A percentile compares a stretch with the other conserved stretches of the same genome.
Conservation (phyloP, 2,329 filamentous ascomycete species). For the Colletotrichum falcatum region DNA sequence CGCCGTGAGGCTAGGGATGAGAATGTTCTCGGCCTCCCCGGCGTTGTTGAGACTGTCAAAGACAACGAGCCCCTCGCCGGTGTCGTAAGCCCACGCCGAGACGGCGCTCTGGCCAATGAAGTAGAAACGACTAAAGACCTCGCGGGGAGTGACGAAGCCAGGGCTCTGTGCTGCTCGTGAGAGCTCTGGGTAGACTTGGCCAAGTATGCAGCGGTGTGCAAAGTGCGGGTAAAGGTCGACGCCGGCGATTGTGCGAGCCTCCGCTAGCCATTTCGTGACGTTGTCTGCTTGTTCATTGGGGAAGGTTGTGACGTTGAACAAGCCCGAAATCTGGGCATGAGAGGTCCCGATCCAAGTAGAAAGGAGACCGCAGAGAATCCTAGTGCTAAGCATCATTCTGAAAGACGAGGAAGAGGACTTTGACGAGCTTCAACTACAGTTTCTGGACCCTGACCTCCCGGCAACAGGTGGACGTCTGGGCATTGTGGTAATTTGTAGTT, state of each 20-base stretch:
- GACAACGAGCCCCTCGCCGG: conserved; percentile 44
- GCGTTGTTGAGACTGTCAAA: conserved; percentile 25
- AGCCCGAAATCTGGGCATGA: conserved; percentile 8
- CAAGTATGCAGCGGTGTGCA: conserved; percentile 32
- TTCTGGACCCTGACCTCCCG: not conserved
- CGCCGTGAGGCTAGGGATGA: conserved; percentile 20
- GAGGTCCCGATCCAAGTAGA: not conserved
- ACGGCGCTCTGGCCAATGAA: conserved; percentile 44
- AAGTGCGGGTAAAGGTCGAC: conserved; percentile 23
- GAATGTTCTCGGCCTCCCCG: conserved; percentile 29
- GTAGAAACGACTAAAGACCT: conserved; percentile 44
- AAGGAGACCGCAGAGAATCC: not conserved
- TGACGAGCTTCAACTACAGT: no score
- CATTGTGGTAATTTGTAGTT: not conserved
- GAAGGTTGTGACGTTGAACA: conserved; percentile 28
- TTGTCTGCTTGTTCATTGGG: conserved; percentile 32
- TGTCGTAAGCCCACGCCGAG: conserved; percentile 46
- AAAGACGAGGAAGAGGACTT: not conserved
- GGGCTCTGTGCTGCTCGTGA: conserved; percentile 14
- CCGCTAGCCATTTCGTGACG: conserved; percentile 20
- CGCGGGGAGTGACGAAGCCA: conserved; percentile 42
- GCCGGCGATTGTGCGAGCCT: conserved; percentile 14
- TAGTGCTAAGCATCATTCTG: not conserved
- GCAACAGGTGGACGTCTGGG: not conserved
- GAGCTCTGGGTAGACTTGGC: conserved; percentile 27